Conservation (phyloP, 257 asterid species). For the Nicotiana knightiana region DNA sequence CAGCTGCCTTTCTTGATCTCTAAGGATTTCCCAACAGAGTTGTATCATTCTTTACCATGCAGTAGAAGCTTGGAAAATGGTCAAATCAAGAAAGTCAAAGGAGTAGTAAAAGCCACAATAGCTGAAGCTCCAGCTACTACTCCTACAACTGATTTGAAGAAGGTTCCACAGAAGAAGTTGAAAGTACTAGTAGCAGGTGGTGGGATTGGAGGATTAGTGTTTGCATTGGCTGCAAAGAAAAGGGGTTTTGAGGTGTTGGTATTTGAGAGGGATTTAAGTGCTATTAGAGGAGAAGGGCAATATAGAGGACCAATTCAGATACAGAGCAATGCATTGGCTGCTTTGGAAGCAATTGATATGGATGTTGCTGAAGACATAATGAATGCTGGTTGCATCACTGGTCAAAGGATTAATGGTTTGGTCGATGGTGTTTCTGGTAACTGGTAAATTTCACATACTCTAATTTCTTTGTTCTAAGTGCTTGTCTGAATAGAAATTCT, state of each 20-base stretch:
- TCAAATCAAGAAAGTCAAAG: constrained; percentile 18
- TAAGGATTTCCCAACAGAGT: constrained; percentile 31
- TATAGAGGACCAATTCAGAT: constrained; percentile 94
- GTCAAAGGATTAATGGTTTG: constrained; percentile 89
- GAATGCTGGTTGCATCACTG: constrained; percentile 84
- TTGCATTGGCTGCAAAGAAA: constrained; percentile 82
- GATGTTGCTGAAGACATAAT: constrained; percentile 74
- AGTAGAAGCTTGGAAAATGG: constrained; percentile 20
- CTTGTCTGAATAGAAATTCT: background rate
- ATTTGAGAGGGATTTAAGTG: constrained; percentile 95
- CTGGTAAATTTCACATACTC: constrained; percentile 45
- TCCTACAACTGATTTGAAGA: background rate
- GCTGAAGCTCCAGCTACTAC: constrained; percentile 20
- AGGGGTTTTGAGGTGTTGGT: constrained; percentile 87
- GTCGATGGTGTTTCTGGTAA: constrained; percentile 81
- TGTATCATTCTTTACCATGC: constrained; percentile 24
- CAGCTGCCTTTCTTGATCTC: constrained; percentile 28
- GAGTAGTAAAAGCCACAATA: constrained; percentile 29
- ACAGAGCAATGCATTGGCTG: constrained; percentile 96
- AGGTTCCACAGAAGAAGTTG: constrained; percentile 40
- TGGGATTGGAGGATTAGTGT: constrained; percentile 89
- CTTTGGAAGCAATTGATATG: constrained; percentile 89
- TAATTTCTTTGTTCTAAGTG: background rate
- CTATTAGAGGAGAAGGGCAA: constrained; percentile 92
- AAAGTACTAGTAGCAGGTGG: constrained; percentile 92